Conservation (phyloP, 176 grass and related monocot species). For the Oryza australiensis region DNA sequence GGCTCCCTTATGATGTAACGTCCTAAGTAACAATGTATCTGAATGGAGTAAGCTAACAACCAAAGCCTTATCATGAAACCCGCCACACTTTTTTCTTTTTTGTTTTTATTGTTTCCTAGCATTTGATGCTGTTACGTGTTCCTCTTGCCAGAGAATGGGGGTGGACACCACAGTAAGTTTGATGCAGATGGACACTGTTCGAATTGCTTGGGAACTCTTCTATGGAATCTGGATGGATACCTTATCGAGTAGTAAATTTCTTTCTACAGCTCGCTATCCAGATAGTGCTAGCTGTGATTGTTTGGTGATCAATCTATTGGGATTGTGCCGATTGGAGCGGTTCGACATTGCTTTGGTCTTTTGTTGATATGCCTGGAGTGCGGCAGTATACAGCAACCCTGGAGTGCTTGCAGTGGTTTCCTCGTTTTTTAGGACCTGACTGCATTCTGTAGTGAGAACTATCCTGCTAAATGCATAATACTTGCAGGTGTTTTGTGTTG, state of each 20-base stretch:
- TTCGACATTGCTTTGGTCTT: slow-evolving; percentile 62
- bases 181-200: slow-evolving; percentile 51
- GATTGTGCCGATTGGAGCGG: slow-evolving; percentile 68
- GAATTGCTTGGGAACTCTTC: slow-evolving; percentile 53
- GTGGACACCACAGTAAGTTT: slow-evolving; percentile 36
- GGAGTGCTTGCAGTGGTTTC: slow-evolving; percentile 43
- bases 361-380: slow-evolving; percentile 59
- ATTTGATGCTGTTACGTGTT: slow-evolving; percentile 80
- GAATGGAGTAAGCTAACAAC: slow-evolving; percentile 4
- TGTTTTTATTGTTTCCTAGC: slow-evolving; percentile 31
- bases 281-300: slow-evolving; percentile 46
- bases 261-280: slow-evolving; percentile 42
- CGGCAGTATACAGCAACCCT: slow-evolving; percentile 46
- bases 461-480: slow-evolving; percentile 65
- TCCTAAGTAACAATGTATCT: slow-evolving; percentile 22
- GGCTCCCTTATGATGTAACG: slow-evolving; percentile 48
- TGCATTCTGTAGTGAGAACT: slow-evolving; percentile 54
- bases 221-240: slow-evolving; percentile 38
- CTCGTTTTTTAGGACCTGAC: slow-evolving; percentile 44
- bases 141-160: slow-evolving; percentile 72
- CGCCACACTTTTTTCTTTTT: slow-evolving; percentile 5
- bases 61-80: slow-evolving; percentile 30
- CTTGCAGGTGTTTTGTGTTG: slow-evolving; percentile 80
- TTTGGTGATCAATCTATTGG: slow-evolving; percentile 50
- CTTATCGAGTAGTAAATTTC: slow-evolving; percentile 41